Evolutionary conservation across 495 filamentous ascomycete species (phyloP).

Genomic region (Penicillium salamii): DNA sequence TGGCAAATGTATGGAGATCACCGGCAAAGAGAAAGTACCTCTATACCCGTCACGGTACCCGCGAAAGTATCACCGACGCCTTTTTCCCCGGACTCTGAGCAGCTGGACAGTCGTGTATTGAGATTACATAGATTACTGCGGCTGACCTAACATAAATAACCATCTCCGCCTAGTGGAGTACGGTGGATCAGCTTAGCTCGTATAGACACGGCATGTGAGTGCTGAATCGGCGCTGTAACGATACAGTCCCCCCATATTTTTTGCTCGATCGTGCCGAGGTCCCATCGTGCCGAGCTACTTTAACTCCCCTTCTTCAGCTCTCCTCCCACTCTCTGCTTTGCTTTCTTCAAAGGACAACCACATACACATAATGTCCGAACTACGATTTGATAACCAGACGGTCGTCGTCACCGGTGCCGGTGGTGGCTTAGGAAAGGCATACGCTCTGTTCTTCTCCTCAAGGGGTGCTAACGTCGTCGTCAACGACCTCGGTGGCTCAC

Average conservation of each 20-base stretch:
- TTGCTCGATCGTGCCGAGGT: slow-evolving; percentile 44
- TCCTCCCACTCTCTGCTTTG: slow-evolving; percentile 23
- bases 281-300: slow-evolving; percentile 40
- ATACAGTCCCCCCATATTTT: slow-evolving; percentile 18
- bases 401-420: slow-evolving; percentile 96
- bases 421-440: slow-evolving; percentile 90
- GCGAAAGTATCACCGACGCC: no score
- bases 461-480: slow-evolving; percentile 95
- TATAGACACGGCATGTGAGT: slow-evolving; percentile 39
- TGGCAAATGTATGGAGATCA: neutral
- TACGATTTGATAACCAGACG: slow-evolving; percentile 94
- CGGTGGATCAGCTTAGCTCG: neutral
- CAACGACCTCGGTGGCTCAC: slow-evolving; percentile 92
- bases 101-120: no score
- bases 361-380: slow-evolving; percentile 61
- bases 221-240: slow-evolving; percentile 27
- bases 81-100: no score
- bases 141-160: no score
- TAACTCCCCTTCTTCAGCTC: slow-evolving; percentile 29
- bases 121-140: no score
- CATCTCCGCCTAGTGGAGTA: no score
- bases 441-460: slow-evolving; percentile 87
- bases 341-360: slow-evolving; percentile 15
- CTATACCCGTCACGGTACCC: no score
- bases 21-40: neutral